phyloP scores from a whole-genome alignment of 139 green algal genomes.

The Haematococcus lacustris region DNA sequence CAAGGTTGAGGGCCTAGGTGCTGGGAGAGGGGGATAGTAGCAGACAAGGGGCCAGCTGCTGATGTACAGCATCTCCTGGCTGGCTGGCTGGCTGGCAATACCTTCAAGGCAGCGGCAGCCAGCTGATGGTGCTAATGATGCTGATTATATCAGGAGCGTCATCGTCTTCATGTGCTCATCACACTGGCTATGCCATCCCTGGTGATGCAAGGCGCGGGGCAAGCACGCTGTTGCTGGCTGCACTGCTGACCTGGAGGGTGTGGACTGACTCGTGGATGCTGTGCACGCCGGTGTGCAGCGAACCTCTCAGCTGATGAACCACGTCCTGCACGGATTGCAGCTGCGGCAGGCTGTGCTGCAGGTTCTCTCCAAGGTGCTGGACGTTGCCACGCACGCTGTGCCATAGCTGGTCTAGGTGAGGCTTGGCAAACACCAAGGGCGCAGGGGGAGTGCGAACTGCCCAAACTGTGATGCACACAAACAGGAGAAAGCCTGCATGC shows the following conservation, averaged over 20 bases:
- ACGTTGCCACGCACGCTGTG: constrained; percentile 19
- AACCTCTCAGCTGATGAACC: constrained; percentile 18
- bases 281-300: constrained; percentile 12
- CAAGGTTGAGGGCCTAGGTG: no score
- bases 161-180: no score
- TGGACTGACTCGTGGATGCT: constrained; percentile 8
- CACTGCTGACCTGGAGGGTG: constrained; percentile 2
- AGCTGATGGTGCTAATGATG: no score
- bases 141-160: no score
- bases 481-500: constrained; percentile 67
- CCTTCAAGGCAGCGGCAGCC: no score
- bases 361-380: constrained; percentile 9
- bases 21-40: no score
- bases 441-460: constrained; percentile 33
- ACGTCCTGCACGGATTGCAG: constrained; percentile 28
- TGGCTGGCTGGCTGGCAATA: no score
- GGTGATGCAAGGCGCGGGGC: no score
- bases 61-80: no score
- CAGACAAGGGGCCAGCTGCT: no score
- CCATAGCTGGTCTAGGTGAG: constrained; percentile 44
- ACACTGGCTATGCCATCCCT: no score
- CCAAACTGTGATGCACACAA: constrained; percentile 51
- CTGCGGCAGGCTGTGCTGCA: constrained; percentile 20
- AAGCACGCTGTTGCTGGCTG: no score
- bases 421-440: constrained; percentile 37